These are phyloP conservation scores for Pezicula radicicola DNA, from an alignment of 2,329 filamentous ascomycete genomes.

Conservation along the genomic window DNA sequence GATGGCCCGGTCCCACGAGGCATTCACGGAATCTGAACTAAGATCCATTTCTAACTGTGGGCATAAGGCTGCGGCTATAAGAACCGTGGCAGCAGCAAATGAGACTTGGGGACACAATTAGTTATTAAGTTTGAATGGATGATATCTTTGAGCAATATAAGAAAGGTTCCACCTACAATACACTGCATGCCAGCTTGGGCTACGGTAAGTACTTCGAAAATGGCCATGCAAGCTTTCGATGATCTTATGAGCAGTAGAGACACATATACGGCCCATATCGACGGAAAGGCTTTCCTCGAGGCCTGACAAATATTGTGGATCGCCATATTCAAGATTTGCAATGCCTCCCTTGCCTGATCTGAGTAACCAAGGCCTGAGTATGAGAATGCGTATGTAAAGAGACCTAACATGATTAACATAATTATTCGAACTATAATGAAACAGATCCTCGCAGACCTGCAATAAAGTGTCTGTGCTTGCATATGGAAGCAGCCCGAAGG, in stretches of 20 bases:
- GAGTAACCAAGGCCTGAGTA: conserved; percentile 9
- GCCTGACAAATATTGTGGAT: background rate
- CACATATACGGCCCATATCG: conserved; percentile 9
- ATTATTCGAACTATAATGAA: background rate
- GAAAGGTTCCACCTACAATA: conserved; percentile 10
- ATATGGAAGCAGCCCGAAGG: background rate
- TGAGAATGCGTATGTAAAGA: conserved; percentile 5
- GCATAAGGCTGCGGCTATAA: conserved; percentile 8
- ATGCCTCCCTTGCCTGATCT: background rate
- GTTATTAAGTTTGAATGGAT: background rate
- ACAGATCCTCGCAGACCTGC: conserved; percentile 6
- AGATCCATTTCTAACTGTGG: background rate
- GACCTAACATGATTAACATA: conserved; percentile 2
- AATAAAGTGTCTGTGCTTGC: conserved; percentile 10
- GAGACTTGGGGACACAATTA: conserved; percentile 5
- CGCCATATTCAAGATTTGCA: background rate
- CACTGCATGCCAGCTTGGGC: conserved; percentile 14
- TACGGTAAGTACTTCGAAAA: conserved; percentile 6
- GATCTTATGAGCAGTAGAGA: conserved; percentile 11
- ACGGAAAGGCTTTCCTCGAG: background rate
- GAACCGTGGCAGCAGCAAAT: conserved; percentile 12
- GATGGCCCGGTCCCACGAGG: background rate
- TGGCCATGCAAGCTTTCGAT: conserved; percentile 5
- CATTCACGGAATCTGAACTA: background rate
- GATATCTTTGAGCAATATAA: background rate